Conservation (phyloP, 768 basidiomycete genomes). For the Stropharia rugosoannulata region DNA sequence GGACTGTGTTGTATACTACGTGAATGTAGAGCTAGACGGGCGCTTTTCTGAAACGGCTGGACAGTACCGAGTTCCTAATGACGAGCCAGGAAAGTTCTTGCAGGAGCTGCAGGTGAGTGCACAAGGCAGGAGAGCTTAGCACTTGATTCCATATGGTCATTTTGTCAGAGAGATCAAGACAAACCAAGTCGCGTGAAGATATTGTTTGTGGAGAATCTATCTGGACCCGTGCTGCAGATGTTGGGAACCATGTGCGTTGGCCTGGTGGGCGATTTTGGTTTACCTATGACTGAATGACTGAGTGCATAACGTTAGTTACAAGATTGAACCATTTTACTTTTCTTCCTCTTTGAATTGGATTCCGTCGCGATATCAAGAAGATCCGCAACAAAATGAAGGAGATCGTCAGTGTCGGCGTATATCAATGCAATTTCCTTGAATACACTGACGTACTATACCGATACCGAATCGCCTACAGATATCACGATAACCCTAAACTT, state of each 20-base stretch:
- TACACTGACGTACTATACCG: background rate
- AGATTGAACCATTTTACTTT: conserved; percentile 64
- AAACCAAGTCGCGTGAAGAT: conserved; percentile 41
- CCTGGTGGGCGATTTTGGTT: background rate
- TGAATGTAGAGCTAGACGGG: conserved; percentile 36
- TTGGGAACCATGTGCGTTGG: conserved; percentile 46
- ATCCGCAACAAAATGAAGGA: conserved; percentile 30
- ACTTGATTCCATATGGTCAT: background rate
- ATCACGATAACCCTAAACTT: conserved; percentile 55
- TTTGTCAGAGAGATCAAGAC: conserved; percentile 1
- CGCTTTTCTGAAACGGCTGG: conserved; percentile 31
- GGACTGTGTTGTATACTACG: conserved; percentile 32
- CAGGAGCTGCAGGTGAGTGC: conserved; percentile 27
- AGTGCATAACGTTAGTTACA: conserved; percentile 31
- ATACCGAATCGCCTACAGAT: conserved; percentile 28
- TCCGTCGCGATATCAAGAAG: conserved; percentile 61
- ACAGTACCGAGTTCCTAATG: conserved; percentile 12
- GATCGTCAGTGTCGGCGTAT: conserved; percentile 41
- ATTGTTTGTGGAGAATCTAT: conserved; percentile 52
- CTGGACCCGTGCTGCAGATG: conserved; percentile 53
- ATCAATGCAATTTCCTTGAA: background rate
- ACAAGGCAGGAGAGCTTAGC: background rate
- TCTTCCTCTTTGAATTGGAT: conserved; percentile 66
- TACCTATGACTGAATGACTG: background rate
- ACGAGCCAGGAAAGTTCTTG: conserved; percentile 31